Evolutionary conservation across 768 basidiomycete genomes (phyloP).

Genomic region (Brasilioporus rufonigricans): DNA sequence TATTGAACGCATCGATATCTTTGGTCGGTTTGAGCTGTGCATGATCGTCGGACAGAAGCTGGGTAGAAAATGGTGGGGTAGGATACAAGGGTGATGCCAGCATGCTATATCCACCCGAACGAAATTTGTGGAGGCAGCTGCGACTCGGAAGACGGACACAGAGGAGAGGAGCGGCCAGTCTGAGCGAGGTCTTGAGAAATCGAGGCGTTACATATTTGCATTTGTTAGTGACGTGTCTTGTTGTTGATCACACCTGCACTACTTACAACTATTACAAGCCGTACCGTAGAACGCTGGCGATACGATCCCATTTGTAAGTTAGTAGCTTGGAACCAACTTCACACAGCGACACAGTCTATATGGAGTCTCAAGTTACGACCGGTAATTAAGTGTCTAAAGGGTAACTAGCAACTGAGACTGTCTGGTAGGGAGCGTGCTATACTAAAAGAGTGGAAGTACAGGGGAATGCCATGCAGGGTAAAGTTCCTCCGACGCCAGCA

Average conservation of each 20-base stretch:
- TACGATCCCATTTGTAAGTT: no score
- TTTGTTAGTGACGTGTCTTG: conserved; percentile 21
- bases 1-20: conserved; percentile 75
- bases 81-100: conserved; percentile 65
- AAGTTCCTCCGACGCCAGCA: conserved; percentile 1
- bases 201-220: conserved; percentile 26
- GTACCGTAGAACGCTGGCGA: no score
- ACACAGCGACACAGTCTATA: no score
- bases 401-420: background rate
- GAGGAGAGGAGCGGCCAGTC: conserved; percentile 17
- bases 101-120: conserved; percentile 43
- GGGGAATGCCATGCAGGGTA: background rate
- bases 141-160: conserved; percentile 4
- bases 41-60: conserved; percentile 49
- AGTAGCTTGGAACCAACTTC: no score
- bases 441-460: conserved; percentile 5
- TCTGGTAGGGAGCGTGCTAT: background rate
- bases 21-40: conserved; percentile 62
- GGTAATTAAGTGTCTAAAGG: conserved; percentile 1
- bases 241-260: conserved; percentile 7
- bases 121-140: conserved; percentile 1
- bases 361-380: background rate
- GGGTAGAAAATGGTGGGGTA: conserved; percentile 48
- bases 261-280: no score
- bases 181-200: conserved; percentile 13